These are phyloP conservation scores for Neurospora crassa DNA, from an alignment of 2,329 filamentous ascomycete species.

Conservation along the genomic window DNA sequence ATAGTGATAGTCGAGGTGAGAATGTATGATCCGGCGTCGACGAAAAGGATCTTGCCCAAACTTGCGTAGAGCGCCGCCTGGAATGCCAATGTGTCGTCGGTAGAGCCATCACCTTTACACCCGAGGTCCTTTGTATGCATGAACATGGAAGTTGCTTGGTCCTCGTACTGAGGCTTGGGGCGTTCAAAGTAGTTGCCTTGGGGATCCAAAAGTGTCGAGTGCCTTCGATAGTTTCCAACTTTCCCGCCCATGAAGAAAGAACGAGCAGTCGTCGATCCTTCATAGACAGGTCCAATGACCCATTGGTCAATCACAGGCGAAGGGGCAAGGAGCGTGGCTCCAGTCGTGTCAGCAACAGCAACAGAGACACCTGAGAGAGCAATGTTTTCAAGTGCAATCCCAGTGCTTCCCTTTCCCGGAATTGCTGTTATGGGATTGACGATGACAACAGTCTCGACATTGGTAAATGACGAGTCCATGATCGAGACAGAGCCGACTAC, in stretches of 20 bases:
- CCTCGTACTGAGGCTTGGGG: constrained; percentile 46
- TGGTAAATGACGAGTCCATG: constrained; percentile 13
- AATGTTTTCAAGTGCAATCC: constrained; percentile 45
- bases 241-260: constrained; percentile 8
- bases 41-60: constrained; percentile 27
- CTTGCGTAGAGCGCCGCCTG: constrained; percentile 23
- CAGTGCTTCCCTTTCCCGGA: constrained; percentile 7
- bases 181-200: constrained; percentile 19
- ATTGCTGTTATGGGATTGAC: not conserved
- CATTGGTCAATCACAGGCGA: constrained; percentile 9
- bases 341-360: constrained; percentile 11
- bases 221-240: constrained; percentile 4
- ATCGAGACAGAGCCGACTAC: constrained; percentile 8
- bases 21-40: constrained; percentile 21
- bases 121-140: constrained; percentile 19
- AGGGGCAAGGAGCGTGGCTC: constrained; percentile 2
- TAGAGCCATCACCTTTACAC: constrained; percentile 35
- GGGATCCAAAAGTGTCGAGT: constrained; percentile 2
- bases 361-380: constrained; percentile 28
- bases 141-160: constrained; percentile 6
- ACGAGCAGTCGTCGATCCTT: not conserved
- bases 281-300: constrained; percentile 14
- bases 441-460: constrained; percentile 10
- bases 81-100: constrained; percentile 6
- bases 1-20: constrained; percentile 41